Evolutionary conservation across 495 filamentous ascomycete species (phyloP).

Genomic region (Diplogelasinospora grovesii): DNA sequence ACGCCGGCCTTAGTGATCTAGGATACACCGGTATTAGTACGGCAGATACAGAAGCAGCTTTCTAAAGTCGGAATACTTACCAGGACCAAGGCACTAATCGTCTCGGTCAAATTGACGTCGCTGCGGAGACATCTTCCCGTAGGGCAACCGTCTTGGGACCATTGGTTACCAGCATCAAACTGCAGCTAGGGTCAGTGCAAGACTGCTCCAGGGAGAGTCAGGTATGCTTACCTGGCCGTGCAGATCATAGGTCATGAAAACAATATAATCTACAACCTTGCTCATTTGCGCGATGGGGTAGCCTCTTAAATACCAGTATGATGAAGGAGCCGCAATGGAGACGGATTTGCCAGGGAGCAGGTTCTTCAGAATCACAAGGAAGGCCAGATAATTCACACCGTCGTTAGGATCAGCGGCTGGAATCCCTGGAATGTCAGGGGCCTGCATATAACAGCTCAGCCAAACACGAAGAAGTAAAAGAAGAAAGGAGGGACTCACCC

Average conservation of each 20-base stretch:
- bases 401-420: slow-evolving; percentile 14
- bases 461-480: too few relatives aligned
- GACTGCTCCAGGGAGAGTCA: too few relatives aligned
- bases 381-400: slow-evolving; percentile 15
- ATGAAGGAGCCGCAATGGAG: slow-evolving; percentile 24
- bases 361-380: slow-evolving; percentile 13
- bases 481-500: too few relatives aligned
- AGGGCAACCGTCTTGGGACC: slow-evolving; percentile 21
- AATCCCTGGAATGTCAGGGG: slow-evolving; percentile 23
- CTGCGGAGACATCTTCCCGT: too few relatives aligned
- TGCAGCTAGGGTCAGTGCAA: too few relatives aligned
- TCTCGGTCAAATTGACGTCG: slow-evolving; percentile 41
- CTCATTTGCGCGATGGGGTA: slow-evolving; percentile 24
- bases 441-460: neutral
- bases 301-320: slow-evolving; percentile 23
- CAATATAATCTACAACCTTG: slow-evolving; percentile 23
- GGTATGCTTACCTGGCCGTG: slow-evolving; percentile 14
- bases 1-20: slow-evolving; percentile 48
- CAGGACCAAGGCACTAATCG: slow-evolving; percentile 10
- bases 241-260: slow-evolving; percentile 28
- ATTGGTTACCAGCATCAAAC: slow-evolving; percentile 13
- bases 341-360: slow-evolving; percentile 18
- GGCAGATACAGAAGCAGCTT: too few relatives aligned
- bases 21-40: too few relatives aligned
- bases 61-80: too few relatives aligned